Evolutionary conservation across 164 flowering plant species (phyloP).

Genomic region (Tinospora cordifolia): DNA sequence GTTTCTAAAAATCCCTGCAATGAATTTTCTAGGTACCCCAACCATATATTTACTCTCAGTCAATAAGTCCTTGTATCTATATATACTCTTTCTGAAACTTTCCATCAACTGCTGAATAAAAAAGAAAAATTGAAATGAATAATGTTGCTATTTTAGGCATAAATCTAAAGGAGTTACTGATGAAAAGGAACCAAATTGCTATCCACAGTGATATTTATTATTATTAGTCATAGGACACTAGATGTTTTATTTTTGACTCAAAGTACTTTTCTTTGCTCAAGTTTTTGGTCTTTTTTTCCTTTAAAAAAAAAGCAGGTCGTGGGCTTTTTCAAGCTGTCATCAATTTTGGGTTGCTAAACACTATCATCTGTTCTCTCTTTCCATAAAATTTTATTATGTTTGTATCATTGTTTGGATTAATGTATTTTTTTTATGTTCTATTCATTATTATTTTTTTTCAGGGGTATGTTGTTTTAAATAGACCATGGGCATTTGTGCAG

Average conservation of each 20-base stretch:
- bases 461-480: constrained; percentile 93
- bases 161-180: no score
- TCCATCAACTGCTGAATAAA: no score
- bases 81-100: no score
- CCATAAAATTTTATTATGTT: not conserved
- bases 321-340: not conserved
- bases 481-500: constrained; percentile 99
- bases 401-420: not conserved
- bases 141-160: no score
- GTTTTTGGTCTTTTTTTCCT: not conserved
- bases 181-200: no score
- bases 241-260: not conserved
- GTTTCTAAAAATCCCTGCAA: no score
- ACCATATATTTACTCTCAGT: no score
- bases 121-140: no score
- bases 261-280: not conserved
- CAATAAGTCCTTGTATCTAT: no score
- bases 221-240: not conserved
- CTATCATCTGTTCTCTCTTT: not conserved
- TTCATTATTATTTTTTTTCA: constrained; percentile 24
- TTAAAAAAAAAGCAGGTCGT: no score
- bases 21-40: no score
- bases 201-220: no score
- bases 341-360: not conserved
- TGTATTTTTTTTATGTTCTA: not conserved